phyloP scores from a whole-genome alignment of 2,329 filamentous ascomycete genomes.

The Colletotrichum sp. region DNA sequence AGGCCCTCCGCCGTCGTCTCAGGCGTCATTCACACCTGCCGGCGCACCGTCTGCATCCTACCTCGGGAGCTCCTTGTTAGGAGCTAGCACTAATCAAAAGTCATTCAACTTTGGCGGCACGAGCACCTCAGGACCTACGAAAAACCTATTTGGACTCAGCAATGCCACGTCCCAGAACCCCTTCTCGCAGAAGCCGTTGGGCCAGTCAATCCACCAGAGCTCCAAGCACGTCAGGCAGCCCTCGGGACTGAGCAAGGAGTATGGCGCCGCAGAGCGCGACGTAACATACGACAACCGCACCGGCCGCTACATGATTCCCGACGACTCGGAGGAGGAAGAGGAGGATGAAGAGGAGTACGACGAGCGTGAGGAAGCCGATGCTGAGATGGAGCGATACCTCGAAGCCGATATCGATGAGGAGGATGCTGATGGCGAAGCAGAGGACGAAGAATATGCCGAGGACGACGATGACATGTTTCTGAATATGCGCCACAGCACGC shows the following conservation, averaged over 20 bases:
- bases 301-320: constrained; percentile 26
- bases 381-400: constrained; percentile 41
- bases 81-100: constrained; percentile 43
- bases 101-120: constrained; percentile 43
- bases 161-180: constrained; percentile 45
- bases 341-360: constrained; percentile 32
- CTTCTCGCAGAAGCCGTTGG: constrained; percentile 47
- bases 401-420: constrained; percentile 37
- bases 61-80: constrained; percentile 59
- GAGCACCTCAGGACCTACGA: constrained; percentile 32
- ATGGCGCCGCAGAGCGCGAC: constrained; percentile 24
- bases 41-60: constrained; percentile 62
- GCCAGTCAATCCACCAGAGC: constrained; percentile 50
- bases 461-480: constrained; percentile 54
- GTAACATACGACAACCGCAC: constrained; percentile 21
- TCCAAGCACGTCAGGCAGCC: constrained; percentile 40
- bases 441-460: constrained; percentile 43
- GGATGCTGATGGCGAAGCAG: constrained; percentile 40
- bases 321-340: constrained; percentile 36
- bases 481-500: constrained; percentile 44
- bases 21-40: constrained; percentile 59
- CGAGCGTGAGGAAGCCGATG: constrained; percentile 32
- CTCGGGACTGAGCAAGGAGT: constrained; percentile 56
- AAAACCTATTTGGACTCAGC: constrained; percentile 41
- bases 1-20: constrained; percentile 56